A percentile compares a stretch with the other conserved stretches of the same genome.
These are phyloP conservation scores for Nicotiana tabacum DNA, from an alignment of 257 asterid genomes.

Conservation along the genomic window DNA sequence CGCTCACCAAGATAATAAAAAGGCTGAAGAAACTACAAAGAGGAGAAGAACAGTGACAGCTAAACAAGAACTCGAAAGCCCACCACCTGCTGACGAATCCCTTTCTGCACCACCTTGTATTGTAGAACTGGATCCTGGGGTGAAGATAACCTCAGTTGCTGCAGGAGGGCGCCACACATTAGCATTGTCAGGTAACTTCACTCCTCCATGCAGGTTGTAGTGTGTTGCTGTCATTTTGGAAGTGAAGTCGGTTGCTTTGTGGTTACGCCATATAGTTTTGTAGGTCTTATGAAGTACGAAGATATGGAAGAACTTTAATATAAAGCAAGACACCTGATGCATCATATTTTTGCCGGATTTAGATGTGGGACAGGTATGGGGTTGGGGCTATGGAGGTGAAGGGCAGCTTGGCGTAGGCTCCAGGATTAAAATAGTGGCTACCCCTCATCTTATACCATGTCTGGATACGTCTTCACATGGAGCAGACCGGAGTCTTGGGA, in stretches of 20 bases:
- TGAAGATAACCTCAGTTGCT: constrained; percentile 62
- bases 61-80: constrained; percentile 45
- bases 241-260: constrained; percentile 28
- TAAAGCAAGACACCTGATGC: constrained; percentile 63
- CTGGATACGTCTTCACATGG: constrained; percentile 38
- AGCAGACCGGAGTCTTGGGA: constrained; percentile 27
- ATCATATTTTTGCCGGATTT: constrained; percentile 56
- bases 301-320: constrained; percentile 48
- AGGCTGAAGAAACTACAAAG: constrained; percentile 42
- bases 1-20: constrained; percentile 36
- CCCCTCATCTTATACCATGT: constrained; percentile 82
- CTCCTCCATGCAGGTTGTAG: constrained; percentile 12
- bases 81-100: constrained; percentile 46
- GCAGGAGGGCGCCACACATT: constrained; percentile 86
- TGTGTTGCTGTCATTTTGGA: constrained; percentile 8
- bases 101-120: constrained; percentile 66
- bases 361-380: constrained; percentile 95
- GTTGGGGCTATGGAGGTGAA: constrained; percentile 96
- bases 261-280: constrained; percentile 46
- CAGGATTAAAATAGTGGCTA: constrained; percentile 64
- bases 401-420: constrained; percentile 86
- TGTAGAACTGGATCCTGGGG: constrained; percentile 63
- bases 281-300: constrained; percentile 57
- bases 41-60: constrained; percentile 41
- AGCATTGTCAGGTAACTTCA: constrained; percentile 55